A percentile compares a stretch with the other conserved stretches of the same genome.
Conservation (phyloP, 2,329 filamentous ascomycete genomes). For the Didymella pomorum region DNA sequence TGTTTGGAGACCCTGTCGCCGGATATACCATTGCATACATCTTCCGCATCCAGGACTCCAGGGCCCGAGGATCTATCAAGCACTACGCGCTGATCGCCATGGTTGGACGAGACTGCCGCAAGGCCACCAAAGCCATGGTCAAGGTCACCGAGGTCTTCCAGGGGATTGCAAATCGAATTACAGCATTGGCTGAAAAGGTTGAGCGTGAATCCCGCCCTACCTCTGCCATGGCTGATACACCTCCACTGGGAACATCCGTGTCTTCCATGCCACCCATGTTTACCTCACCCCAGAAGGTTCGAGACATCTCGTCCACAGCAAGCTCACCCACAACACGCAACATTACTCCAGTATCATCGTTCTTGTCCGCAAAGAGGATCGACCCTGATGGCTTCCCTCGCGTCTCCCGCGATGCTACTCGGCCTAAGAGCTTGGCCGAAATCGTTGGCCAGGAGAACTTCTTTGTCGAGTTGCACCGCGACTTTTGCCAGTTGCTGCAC, state of each 20-base stretch:
- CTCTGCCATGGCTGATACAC: conserved; percentile 41
- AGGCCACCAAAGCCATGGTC: conserved; percentile 53
- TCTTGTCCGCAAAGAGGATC: conserved; percentile 63
- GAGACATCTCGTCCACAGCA: conserved; percentile 38
- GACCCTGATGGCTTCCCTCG: conserved; percentile 65
- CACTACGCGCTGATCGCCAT: conserved; percentile 66
- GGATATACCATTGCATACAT: conserved; percentile 68
- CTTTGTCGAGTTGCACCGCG: conserved; percentile 64
- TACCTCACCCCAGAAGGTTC: conserved; percentile 39
- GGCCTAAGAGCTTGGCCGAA: conserved; percentile 64
- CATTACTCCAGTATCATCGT: conserved; percentile 65
- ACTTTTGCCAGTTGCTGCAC: conserved; percentile 56
- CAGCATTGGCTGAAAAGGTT: conserved; percentile 52
- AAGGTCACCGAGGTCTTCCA: conserved; percentile 58
- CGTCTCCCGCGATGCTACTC: conserved; percentile 59
- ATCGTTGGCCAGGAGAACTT: conserved; percentile 67
- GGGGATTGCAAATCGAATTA: conserved; percentile 62
- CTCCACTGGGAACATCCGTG: conserved; percentile 43
- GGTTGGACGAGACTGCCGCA: conserved; percentile 64
- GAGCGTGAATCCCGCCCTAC: conserved; percentile 48
- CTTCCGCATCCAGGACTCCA: conserved; percentile 65
- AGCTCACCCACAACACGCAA: conserved; percentile 50
- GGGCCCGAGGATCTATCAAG: conserved; percentile 64
- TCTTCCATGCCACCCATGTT: conserved; percentile 41
- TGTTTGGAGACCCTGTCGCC: conserved; percentile 63